phyloP scores from a whole-genome alignment of 2,329 filamentous ascomycete species.

The Clonostachys rhizophaga region DNA sequence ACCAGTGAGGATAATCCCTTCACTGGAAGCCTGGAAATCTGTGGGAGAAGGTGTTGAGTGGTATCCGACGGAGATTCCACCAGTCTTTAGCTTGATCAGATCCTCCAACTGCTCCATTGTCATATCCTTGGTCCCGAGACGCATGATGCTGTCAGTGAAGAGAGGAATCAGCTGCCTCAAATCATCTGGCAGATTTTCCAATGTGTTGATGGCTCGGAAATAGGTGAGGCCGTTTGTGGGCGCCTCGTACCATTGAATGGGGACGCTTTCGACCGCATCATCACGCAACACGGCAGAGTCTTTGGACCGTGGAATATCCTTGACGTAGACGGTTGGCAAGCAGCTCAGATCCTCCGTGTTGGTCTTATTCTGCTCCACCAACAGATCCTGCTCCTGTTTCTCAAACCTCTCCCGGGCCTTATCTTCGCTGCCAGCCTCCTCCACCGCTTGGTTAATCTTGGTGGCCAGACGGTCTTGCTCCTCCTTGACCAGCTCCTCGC shows the following conservation, averaged over 20 bases:
- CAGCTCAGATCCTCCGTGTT: slow-evolving; percentile 82
- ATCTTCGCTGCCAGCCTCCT: slow-evolving; percentile 64
- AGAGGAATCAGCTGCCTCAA: slow-evolving; percentile 80
- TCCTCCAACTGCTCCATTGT: slow-evolving; percentile 95
- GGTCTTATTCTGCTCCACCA: slow-evolving; percentile 79
- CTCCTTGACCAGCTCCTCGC: slow-evolving; percentile 68
- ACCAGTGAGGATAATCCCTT: slow-evolving; percentile 80
- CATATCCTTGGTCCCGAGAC: slow-evolving; percentile 81
- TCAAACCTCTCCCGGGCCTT: slow-evolving; percentile 69
- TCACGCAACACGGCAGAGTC: slow-evolving; percentile 58
- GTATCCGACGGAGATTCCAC: slow-evolving; percentile 81
- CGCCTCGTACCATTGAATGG: slow-evolving; percentile 86
- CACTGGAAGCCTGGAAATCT: slow-evolving; percentile 64
- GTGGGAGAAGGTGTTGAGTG: slow-evolving; percentile 76
- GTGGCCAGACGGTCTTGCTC: slow-evolving; percentile 69
- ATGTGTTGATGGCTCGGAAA: slow-evolving; percentile 80
- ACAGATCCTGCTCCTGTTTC: slow-evolving; percentile 72
- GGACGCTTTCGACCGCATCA: slow-evolving; percentile 58
- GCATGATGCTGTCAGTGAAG: slow-evolving; percentile 90
- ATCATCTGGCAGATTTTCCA: slow-evolving; percentile 78
- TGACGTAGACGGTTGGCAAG: slow-evolving; percentile 81
- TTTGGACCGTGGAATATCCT: slow-evolving; percentile 79
- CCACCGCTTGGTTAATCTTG: slow-evolving; percentile 68
- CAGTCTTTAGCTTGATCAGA: slow-evolving; percentile 92
- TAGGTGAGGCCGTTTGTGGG: slow-evolving; percentile 96